A percentile compares a stretch with the other conserved stretches of the same genome.
These are phyloP conservation scores for Scedosporium dehoogii DNA, from an alignment of 2,329 filamentous ascomycete species.

Conservation along the genomic window DNA sequence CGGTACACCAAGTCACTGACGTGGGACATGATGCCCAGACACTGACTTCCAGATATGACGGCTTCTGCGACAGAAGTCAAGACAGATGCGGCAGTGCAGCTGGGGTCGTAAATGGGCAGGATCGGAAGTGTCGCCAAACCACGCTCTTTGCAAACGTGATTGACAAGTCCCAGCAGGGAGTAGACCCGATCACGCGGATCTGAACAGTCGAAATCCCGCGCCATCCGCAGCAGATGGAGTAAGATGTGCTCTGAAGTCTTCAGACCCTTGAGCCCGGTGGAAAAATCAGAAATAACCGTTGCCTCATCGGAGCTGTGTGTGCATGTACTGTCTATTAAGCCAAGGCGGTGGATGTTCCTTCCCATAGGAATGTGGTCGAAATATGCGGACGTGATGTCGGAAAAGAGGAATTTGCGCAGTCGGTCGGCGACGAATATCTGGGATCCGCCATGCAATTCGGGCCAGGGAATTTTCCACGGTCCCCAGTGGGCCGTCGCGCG, in stretches of 20 bases:
- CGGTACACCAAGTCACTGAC: neutral
- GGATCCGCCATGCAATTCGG: neutral
- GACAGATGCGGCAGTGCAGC: neutral
- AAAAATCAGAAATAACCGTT: neutral
- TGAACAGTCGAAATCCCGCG: neutral
- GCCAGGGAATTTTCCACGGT: neutral
- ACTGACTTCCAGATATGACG: neutral
- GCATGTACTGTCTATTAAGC: neutral
- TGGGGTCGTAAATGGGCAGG: neutral
- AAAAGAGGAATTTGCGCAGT: neutral
- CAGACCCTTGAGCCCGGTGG: neutral
- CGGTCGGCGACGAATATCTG: neutral
- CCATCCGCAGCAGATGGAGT: neutral
- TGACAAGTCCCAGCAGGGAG: neutral
- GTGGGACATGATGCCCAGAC: neutral
- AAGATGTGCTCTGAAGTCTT: neutral
- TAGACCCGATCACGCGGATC: neutral
- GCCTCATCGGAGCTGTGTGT: neutral
- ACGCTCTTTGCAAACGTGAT: neutral
- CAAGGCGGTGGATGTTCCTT: neutral
- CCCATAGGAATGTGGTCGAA: neutral
- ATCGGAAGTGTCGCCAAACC: neutral
- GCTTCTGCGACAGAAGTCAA: neutral
- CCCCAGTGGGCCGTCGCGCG: neutral
- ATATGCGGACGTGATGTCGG: neutral